Base-by-base conservation (phyloP, 352 stramenopile genomes). In the Globisporangium cystogenes region DNA sequence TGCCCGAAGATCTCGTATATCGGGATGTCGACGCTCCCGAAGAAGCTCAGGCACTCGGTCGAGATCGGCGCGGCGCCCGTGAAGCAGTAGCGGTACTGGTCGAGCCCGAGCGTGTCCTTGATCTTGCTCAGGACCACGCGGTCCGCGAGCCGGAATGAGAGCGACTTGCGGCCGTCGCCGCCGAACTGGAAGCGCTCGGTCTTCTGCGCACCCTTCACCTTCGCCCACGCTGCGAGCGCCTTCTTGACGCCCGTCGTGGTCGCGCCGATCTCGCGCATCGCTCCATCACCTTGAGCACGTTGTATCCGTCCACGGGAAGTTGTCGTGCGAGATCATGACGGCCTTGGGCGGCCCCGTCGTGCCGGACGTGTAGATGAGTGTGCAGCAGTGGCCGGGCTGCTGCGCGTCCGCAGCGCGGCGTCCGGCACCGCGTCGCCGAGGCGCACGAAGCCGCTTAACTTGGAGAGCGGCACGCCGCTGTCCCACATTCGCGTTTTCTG, bases 1-100 rank as follows among this genome's bases (percentile, higher is more conserved):
- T 97, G 85, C 16, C 93, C 93, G 48, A 91, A 89, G 40, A 97
- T 59, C 63, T 98, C 93, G 57, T 93, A 89, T 45, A 98, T 79
- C 31, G 87, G 87, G 27, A 98, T 96, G 68, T 98, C 93, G n/a
- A 98, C 65, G 11, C 77, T 95, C 39, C 76, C 84, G 54, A 98
- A 97, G 67, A 96, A 98, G 44, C 83, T 72, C 51, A 86, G 65
- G 47, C 70, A 70, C 23, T 85, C 70, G 5, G 62, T 64, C 7
- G 66, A 67, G 57, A 86, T 82, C 2, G 72, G 63, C 45, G 92
- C 92, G 10, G 90, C 93, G 4, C 76, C 83, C 2, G 85, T 93
- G 70, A 95, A 95, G 59, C 86, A 90, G 43, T 69, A 72, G 48
- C 76, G 73, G 68, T 77, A 90, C 50, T 87, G 58, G 60, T 97